Conservation (phyloP, 257 asterid genomes). For the Plectranthus barbatus region DNA sequence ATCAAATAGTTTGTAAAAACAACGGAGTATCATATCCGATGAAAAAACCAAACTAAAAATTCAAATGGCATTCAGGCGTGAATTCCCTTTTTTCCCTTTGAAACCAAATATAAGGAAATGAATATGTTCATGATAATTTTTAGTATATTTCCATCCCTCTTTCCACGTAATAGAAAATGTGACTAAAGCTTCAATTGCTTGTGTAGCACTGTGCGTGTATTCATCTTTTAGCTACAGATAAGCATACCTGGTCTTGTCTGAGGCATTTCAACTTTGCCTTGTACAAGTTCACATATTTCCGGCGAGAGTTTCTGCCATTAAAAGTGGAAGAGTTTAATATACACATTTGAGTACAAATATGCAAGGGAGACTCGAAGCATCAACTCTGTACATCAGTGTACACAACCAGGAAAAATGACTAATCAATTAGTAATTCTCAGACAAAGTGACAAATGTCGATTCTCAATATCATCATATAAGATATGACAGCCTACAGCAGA, state of each 20-base stretch:
- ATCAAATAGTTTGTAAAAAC: background rate
- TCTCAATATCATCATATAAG: background rate
- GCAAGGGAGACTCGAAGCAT: background rate
- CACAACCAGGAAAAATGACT: background rate
- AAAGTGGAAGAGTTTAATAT: slow-evolving; percentile 9
- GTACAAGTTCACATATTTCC: slow-evolving; percentile 74
- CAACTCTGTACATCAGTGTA: background rate
- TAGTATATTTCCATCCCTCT: background rate
- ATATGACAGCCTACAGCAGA: background rate
- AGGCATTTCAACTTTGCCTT: slow-evolving; percentile 80
- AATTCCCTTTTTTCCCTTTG: background rate
- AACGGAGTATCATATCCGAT: background rate
- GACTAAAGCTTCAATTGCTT: no score
- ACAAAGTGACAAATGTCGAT: background rate
- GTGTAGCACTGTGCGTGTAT: background rate
- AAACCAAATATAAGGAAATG: background rate
- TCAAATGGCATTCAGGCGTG: background rate
- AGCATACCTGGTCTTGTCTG: slow-evolving; percentile 64
- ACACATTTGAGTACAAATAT: slow-evolving; percentile 8
- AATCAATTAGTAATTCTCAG: background rate
- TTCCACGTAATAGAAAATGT: no score
- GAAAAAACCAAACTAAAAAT: background rate
- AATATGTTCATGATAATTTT: background rate
- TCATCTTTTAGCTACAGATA: slow-evolving; percentile 3
- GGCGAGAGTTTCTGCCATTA: slow-evolving; percentile 57